Evolutionary conservation across 2,329 filamentous ascomycete genomes (phyloP).

Genomic region (Neofusicoccum ribis): DNA sequence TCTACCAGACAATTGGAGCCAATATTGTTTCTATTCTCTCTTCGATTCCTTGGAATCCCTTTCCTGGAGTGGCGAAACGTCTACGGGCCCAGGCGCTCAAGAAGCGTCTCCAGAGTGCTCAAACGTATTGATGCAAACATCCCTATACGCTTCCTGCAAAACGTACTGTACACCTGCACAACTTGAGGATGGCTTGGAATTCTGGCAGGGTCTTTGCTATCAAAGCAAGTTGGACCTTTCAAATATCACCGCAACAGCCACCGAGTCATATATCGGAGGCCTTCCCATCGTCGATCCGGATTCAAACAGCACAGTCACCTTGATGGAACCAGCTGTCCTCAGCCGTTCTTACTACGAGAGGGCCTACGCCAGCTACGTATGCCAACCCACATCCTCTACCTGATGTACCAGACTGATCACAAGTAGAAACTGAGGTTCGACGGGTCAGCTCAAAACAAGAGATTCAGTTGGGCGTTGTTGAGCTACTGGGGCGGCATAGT

Average conservation of each 20-base stretch:
- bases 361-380: neutral
- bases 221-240: neutral
- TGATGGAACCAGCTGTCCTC: neutral
- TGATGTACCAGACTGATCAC: neutral
- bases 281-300: neutral
- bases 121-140: neutral
- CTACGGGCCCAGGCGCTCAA: neutral
- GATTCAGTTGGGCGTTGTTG: neutral
- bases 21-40: neutral
- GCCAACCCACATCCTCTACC: neutral
- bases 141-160: neutral
- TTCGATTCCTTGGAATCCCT: neutral
- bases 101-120: neutral
- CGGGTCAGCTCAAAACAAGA: neutral
- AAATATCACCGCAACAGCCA: neutral
- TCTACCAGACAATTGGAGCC: neutral
- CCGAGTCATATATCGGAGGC: neutral
- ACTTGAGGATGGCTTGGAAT: neutral
- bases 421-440: neutral
- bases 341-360: neutral
- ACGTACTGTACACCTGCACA: neutral
- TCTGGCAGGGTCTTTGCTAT: neutral
- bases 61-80: neutral
- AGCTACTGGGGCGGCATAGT: constrained; percentile 44
- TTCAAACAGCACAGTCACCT: neutral